phyloP scores from a whole-genome alignment of 345 rosid species.

The Bretschneidera sinensis region DNA sequence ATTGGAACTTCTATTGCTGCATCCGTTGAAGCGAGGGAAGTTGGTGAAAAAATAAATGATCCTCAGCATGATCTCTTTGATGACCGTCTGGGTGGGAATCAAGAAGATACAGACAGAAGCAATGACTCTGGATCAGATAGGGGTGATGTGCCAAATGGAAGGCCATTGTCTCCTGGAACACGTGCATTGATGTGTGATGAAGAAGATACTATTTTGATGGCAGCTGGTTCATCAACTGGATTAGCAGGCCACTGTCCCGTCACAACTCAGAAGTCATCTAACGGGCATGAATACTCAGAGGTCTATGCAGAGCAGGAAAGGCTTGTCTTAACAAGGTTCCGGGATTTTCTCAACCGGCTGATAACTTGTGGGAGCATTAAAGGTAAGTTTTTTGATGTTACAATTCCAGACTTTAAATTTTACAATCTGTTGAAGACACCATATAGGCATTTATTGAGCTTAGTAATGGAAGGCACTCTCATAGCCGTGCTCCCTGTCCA shows the following conservation, averaged over 20 bases:
- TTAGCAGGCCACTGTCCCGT: slow-evolving; percentile 8
- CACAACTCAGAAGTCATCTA: slow-evolving; percentile 18
- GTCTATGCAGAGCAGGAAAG: slow-evolving; percentile 51
- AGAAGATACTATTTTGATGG: slow-evolving; percentile 30
- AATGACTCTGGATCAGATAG: slow-evolving; percentile 20
- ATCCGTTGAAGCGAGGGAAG: slow-evolving; percentile 20
- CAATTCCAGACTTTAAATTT: slow-evolving; percentile 4
- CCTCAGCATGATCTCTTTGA: slow-evolving; percentile 21
- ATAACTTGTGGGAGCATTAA: slow-evolving; percentile 42
- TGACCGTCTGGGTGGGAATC: slow-evolving; percentile 17
- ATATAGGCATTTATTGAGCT: too few species aligned
- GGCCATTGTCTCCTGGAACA: slow-evolving; percentile 46
- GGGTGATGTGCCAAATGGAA: slow-evolving; percentile 23
- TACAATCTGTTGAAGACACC: background rate
- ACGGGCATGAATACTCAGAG: slow-evolving; percentile 26
- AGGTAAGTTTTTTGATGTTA: slow-evolving; percentile 30
- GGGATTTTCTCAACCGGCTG: slow-evolving; percentile 49
- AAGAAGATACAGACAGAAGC: slow-evolving; percentile 20
- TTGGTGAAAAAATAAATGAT: slow-evolving; percentile 21
- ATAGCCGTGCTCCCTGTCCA: background rate
- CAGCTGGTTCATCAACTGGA: slow-evolving; percentile 12
- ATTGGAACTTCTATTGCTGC: slow-evolving; percentile 19
- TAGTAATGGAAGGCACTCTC: background rate
- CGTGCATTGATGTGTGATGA: slow-evolving; percentile 68
- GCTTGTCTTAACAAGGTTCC: slow-evolving; percentile 40